Evolutionary conservation across 805 yeast genomes (phyloP).

Genomic region (Nakazawaea wickerhamii): DNA sequence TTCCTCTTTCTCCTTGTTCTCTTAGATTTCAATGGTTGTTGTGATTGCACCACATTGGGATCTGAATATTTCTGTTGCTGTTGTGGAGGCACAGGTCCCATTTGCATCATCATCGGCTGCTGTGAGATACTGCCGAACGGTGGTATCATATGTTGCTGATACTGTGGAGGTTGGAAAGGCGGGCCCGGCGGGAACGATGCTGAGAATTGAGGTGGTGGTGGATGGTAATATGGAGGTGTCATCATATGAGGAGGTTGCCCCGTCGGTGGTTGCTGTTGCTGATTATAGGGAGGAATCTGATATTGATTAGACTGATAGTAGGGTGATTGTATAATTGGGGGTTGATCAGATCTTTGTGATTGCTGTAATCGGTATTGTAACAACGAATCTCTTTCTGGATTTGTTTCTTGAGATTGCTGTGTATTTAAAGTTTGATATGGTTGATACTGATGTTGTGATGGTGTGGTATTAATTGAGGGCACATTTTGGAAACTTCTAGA

Average conservation of each 20-base stretch:
- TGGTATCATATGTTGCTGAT: background rate
- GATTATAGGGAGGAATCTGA: no score
- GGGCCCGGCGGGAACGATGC: background rate
- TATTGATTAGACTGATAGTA: no score
- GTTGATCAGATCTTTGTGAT: background rate
- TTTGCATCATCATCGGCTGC: background rate
- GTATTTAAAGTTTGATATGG: background rate
- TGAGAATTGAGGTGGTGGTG: background rate
- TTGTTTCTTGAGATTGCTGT: background rate
- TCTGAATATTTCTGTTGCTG: no score
- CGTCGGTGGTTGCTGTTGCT: no score
- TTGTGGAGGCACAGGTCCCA: background rate
- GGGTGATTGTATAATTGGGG: no score
- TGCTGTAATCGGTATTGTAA: background rate
- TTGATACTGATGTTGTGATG: background rate
- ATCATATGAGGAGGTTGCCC: no score
- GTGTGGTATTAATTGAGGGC: background rate
- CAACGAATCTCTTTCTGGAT: no score
- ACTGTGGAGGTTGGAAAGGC: background rate
- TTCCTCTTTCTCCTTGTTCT: constrained; percentile 43
- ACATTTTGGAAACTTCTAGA: no score
- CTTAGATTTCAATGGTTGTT: constrained; percentile 5
- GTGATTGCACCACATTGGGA: background rate
- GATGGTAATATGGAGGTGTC: background rate
- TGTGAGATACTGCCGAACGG: background rate